Conservation (phyloP, 768 basidiomycete genomes). For the Pleurotus platypus region DNA sequence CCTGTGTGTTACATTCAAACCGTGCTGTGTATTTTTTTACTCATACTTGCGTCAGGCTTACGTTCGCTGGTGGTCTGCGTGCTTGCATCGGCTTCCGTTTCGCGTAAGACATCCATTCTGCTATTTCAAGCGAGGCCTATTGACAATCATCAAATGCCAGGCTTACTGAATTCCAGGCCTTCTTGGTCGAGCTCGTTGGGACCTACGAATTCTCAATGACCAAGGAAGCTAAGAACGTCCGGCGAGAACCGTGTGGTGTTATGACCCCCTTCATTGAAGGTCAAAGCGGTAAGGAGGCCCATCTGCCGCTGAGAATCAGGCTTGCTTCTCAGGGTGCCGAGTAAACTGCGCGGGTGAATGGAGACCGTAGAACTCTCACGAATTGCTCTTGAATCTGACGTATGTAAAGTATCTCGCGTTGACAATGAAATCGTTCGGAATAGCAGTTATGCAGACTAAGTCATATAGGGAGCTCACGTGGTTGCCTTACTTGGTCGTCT, state of each 20-base stretch:
- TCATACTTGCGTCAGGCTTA: conserved; percentile 17
- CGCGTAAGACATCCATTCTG: conserved; percentile 19
- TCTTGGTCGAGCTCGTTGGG: conserved; percentile 49
- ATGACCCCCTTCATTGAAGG: conserved; percentile 41
- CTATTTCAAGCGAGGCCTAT: background rate
- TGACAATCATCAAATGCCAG: conserved; percentile 12
- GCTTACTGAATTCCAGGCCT: conserved; percentile 51
- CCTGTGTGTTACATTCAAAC: conserved; percentile 18
- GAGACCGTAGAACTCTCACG: too few species aligned
- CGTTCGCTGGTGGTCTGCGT: conserved; percentile 44
- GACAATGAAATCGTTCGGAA: too few species aligned
- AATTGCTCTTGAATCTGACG: too few species aligned
- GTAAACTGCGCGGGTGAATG: too few species aligned
- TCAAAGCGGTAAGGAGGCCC: conserved; percentile 34
- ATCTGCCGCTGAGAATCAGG: conserved; percentile 34
- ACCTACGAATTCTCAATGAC: conserved; percentile 50
- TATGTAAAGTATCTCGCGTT: too few species aligned
- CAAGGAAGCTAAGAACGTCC: conserved; percentile 28
- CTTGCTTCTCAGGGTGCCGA: conserved; percentile 22
- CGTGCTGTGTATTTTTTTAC: background rate
- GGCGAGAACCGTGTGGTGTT: conserved; percentile 34
- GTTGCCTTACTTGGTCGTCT: too few species aligned
- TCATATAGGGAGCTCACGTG: too few species aligned
- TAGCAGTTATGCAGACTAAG: too few species aligned
- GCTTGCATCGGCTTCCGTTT: conserved; percentile 51